phyloP scores from a whole-genome alignment of 345 rosid genomes.

The Erodium maritimum region DNA sequence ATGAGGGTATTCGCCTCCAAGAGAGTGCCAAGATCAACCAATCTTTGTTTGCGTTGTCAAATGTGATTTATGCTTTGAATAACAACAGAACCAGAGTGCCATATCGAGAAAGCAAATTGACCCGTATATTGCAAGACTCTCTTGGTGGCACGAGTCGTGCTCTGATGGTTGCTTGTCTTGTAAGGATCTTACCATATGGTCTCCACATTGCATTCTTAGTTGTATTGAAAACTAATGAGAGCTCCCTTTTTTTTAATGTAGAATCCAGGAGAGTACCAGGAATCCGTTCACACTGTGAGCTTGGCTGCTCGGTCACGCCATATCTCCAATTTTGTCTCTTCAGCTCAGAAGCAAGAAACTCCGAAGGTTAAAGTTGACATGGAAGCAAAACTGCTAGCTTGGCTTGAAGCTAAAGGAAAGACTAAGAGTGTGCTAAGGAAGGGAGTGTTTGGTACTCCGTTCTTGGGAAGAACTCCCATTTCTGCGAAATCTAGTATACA shows the following conservation, averaged over 20 bases:
- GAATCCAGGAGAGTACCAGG: slow-evolving; percentile 96
- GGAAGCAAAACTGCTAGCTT: slow-evolving; percentile 73
- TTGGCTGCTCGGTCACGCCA: slow-evolving; percentile 88
- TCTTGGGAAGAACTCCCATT: slow-evolving; percentile 19
- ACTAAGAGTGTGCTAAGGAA: slow-evolving; percentile 40
- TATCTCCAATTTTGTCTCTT: slow-evolving; percentile 42
- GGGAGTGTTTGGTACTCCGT: slow-evolving; percentile 36
- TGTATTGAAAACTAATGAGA: background rate
- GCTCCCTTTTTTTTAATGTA: slow-evolving; percentile 6
- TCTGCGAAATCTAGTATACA: slow-evolving; percentile 24
- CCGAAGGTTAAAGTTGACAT: slow-evolving; percentile 56
- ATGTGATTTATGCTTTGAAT: slow-evolving; percentile 80
- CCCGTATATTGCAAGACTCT: slow-evolving; percentile 86
- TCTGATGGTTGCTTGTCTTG: slow-evolving; percentile 89
- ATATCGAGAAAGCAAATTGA: slow-evolving; percentile 87
- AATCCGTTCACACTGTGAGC: slow-evolving; percentile 78
- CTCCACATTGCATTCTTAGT: background rate
- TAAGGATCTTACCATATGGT: slow-evolving; percentile 10
- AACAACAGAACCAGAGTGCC: slow-evolving; percentile 61
- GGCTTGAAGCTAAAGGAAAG: slow-evolving; percentile 93
- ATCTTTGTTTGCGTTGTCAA: slow-evolving; percentile 78
- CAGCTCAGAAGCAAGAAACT: slow-evolving; percentile 43
- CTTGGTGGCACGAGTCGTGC: slow-evolving; percentile 82
- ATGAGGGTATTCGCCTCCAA: slow-evolving; percentile 72
- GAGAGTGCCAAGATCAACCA: slow-evolving; percentile 89